phyloP scores from a whole-genome alignment of 2,329 filamentous ascomycete species.

The Aspergillus fischeri region DNA sequence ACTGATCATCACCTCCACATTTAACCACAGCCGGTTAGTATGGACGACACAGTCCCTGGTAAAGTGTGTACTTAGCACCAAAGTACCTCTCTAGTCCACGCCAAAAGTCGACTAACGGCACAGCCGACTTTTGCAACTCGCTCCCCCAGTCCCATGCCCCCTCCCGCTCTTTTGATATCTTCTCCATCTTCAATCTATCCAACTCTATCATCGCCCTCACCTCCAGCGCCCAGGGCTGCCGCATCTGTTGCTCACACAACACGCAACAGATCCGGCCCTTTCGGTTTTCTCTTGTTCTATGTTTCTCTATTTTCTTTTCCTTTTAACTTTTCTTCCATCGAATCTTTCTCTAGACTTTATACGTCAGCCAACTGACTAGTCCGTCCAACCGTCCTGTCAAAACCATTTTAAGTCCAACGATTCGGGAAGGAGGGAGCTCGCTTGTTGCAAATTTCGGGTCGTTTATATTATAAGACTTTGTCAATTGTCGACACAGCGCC shows the following conservation, averaged over 20 bases:
- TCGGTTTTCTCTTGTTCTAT: neutral
- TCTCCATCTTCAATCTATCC: constrained; percentile 4
- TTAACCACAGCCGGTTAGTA: neutral
- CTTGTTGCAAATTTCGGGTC: neutral
- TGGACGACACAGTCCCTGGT: neutral
- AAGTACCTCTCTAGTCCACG: neutral
- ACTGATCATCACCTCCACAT: neutral
- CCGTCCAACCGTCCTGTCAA: neutral
- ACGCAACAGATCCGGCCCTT: neutral
- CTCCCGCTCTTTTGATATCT: neutral
- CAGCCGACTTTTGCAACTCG: constrained; percentile 8
- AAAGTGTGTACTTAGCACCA: neutral
- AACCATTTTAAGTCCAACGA: neutral
- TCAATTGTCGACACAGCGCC: neutral
- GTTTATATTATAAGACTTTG: neutral
- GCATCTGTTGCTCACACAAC: neutral
- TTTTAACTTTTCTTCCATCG: neutral
- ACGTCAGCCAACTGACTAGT: neutral
- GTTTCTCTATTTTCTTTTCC: neutral
- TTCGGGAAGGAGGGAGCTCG: neutral
- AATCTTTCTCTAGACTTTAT: neutral
- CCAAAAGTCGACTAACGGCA: neutral
- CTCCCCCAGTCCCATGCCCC: neutral
- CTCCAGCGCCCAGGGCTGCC: neutral
- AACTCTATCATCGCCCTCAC: neutral